Evolutionary conservation across 805 yeast species (phyloP).

Genomic region (Kluyveromyces dobzhanskii): DNA sequence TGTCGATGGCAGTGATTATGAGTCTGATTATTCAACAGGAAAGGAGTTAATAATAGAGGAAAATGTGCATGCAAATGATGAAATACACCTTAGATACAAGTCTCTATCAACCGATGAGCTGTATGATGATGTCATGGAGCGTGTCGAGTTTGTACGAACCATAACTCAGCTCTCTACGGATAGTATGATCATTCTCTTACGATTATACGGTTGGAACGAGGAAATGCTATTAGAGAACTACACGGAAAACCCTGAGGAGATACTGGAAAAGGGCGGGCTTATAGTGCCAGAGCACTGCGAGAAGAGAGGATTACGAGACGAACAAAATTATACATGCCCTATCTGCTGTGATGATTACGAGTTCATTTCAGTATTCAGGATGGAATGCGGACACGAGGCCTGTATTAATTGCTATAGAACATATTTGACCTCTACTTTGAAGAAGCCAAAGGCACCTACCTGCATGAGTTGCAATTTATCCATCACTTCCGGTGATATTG

Average conservation of each 20-base stretch:
- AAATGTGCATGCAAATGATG: constrained; percentile 6
- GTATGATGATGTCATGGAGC: constrained; percentile 21
- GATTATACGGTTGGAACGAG: constrained; percentile 49
- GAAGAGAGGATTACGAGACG: constrained; percentile 11
- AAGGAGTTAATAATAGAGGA: not conserved
- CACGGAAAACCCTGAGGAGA: constrained; percentile 35
- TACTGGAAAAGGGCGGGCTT: constrained; percentile 31
- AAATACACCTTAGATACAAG: constrained; percentile 22
- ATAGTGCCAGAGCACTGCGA: not conserved
- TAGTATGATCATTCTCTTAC: constrained; percentile 36
- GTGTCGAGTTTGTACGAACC: constrained; percentile 24
- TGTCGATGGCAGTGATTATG: constrained; percentile 14
- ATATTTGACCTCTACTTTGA: constrained; percentile 43
- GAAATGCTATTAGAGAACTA: constrained; percentile 49
- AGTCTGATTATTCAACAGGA: constrained; percentile 10
- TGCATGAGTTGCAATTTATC: constrained; percentile 58
- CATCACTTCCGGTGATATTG: constrained; percentile 32
- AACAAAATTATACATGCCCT: constrained; percentile 38
- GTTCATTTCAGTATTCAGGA: constrained; percentile 23
- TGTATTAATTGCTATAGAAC: constrained; percentile 62
- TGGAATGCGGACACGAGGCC: constrained; percentile 63
- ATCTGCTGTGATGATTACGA: constrained; percentile 64
- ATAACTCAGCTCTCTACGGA: constrained; percentile 21
- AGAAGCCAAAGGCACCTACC: constrained; percentile 39
- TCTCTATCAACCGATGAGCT: constrained; percentile 29